These are phyloP conservation scores for Fistulifera pelliculosa DNA, from an alignment of 108 stramenopile species.

Conservation along the genomic window DNA sequence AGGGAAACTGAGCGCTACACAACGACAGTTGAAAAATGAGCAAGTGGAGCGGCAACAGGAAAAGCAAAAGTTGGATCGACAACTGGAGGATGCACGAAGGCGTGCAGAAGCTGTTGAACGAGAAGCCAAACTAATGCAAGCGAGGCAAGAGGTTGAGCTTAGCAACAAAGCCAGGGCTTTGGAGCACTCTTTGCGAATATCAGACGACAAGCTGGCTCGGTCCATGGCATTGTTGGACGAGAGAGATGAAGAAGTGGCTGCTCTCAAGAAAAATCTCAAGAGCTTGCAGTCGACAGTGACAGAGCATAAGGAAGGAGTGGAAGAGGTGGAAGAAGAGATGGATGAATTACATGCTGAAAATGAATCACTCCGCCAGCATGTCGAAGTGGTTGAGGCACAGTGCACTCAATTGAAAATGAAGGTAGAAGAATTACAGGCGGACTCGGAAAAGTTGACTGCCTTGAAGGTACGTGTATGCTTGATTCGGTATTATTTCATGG, in stretches of 20 bases:
- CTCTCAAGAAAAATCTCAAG: not conserved
- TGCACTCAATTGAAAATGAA: constrained; percentile 33
- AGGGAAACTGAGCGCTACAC: not conserved
- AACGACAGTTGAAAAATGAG: not conserved
- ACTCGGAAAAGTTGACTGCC: constrained; percentile 32
- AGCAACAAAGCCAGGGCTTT: not conserved
- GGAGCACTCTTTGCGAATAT: not conserved
- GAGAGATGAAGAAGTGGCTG: not conserved
- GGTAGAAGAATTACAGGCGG: constrained; percentile 36
- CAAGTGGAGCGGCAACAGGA: constrained; percentile 1
- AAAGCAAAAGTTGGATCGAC: not conserved
- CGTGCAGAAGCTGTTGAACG: not conserved
- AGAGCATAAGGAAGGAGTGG: not conserved
- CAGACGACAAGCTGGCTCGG: not conserved
- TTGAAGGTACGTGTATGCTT: constrained; percentile 4
- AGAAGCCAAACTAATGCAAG: not conserved
- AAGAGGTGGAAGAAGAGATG: constrained; percentile 4
- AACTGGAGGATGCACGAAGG: not conserved
- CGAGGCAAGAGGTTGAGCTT: not conserved
- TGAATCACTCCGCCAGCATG: constrained; percentile 50
- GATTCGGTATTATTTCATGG: constrained; percentile 1
- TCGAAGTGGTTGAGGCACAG: constrained; percentile 47
- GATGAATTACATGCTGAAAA: constrained; percentile 66
- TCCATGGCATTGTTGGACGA: constrained; percentile 2
- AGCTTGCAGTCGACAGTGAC: not conserved